Conservation (phyloP, 495 filamentous ascomycete species). For the Viridothelium virens region DNA sequence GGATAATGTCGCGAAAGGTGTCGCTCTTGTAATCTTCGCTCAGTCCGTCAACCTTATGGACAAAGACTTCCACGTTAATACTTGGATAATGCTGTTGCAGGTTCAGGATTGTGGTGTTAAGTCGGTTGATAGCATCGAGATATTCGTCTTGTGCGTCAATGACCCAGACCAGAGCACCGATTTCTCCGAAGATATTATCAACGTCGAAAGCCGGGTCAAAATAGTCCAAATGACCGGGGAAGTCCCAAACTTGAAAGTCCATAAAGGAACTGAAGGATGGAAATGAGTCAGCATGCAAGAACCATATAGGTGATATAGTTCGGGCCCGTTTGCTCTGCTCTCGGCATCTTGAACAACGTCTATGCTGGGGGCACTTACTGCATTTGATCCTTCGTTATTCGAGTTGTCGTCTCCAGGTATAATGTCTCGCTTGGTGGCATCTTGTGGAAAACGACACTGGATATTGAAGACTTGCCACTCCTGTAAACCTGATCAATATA, state of each 20-base stretch:
- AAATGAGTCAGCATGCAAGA: conserved; percentile 21
- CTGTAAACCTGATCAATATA: conserved; percentile 39
- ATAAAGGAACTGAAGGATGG: conserved; percentile 70
- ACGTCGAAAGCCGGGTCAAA: conserved; percentile 79
- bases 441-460: conserved; percentile 95
- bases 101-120: conserved; percentile 78
- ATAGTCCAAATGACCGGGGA: conserved; percentile 87
- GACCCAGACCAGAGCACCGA: conserved; percentile 94
- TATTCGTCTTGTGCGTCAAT: conserved; percentile 98
- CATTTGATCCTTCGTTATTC: conserved; percentile 85
- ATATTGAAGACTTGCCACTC: conserved; percentile 96
- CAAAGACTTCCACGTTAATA: conserved; percentile 95
- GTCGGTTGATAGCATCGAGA: conserved; percentile 73
- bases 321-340: neutral
- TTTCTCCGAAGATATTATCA: conserved; percentile 84
- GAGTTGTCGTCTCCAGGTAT: conserved; percentile 86
- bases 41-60: conserved; percentile 94
- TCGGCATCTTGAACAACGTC: conserved; percentile 1
- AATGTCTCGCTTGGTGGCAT: conserved; percentile 90
- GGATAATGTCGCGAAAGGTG: conserved; percentile 87
- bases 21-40: conserved; percentile 92
- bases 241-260: conserved; percentile 98
- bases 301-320: neutral
- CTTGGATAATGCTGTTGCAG: conserved; percentile 79
- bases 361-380: conserved; percentile 51